Evolutionary conservation across 805 yeast species (phyloP), one percentile per base, ranked within the genome.

Genomic region (Osmozyma mogii): DNA sequence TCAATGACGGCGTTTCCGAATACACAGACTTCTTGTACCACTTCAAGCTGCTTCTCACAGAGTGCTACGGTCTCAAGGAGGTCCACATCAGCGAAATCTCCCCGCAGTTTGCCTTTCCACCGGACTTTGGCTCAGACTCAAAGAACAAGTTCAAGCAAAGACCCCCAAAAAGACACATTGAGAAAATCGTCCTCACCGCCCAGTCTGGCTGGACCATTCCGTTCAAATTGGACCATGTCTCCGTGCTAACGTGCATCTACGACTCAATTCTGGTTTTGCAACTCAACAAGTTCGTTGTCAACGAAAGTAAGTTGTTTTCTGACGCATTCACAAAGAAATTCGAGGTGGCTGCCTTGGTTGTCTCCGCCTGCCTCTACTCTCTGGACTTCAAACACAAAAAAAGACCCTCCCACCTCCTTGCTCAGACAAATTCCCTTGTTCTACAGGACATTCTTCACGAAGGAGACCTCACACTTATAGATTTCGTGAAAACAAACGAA

Each of bases 121-220:
- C 41, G 24, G 25, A 44, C 49, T 32, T 38, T 16, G 24, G 32
- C 9, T 3, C 37, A 36, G n/a, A 4, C 31, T 43, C 26, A 35
- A 45, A 4, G 22, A 43, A 5, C 31, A 48, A 11, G 44, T 57
- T 28, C 40, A 30, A 27, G 47, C 49, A 5, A n/a, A n/a, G n/a
- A 23, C 35, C 13, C 32, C 30, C 6, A 35, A 31, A 21, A 41
- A 43, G 10, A 25, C 26, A 6, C 46, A 40, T 68, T 5, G 36
- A 52, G 2, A 53, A 39, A n/a, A 43, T 70, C n/a, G 44, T 46
- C 4, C 40, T 70, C 2, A 52, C 61, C 4, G 59, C 72, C 0
- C 70, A 69, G 35, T 34, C 59, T 0, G 74, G 73, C 2, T 68
- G 75, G 75, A 64, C 66, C 19, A 66, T 75, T 10, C 73, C 78